These are phyloP conservation scores for Penicillium sp. DNA, from an alignment of 2,329 filamentous ascomycete species.

Conservation along the genomic window DNA sequence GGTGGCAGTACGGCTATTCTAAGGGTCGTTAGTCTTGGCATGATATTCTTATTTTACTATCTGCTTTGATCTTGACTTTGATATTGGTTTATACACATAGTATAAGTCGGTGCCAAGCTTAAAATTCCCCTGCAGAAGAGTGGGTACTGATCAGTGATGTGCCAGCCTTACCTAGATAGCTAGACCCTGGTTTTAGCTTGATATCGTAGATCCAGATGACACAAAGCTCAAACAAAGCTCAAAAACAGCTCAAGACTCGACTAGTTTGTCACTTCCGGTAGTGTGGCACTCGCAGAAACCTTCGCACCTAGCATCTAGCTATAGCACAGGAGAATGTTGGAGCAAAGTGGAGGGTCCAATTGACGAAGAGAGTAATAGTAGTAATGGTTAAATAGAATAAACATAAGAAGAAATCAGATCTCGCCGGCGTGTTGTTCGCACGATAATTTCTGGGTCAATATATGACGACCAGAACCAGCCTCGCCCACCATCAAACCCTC, in stretches of 20 bases:
- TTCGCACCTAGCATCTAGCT: not conserved
- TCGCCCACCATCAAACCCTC: slow-evolving; percentile 27
- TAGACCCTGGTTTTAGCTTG: not conserved
- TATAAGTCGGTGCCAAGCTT: not conserved
- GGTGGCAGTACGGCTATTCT: not conserved
- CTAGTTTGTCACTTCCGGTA: too few relatives aligned
- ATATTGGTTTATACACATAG: not conserved
- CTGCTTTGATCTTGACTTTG: not conserved
- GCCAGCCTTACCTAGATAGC: not conserved
- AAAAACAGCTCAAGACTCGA: not conserved
- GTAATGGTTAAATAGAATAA: slow-evolving; percentile 16
- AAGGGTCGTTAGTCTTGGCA: slow-evolving; percentile 4
- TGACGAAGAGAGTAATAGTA: slow-evolving; percentile 10
- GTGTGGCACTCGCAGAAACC: too few relatives aligned
- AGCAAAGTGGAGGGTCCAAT: slow-evolving; percentile 12
- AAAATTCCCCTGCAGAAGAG: not conserved
- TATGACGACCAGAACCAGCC: slow-evolving; percentile 17
- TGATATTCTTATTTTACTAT: not conserved
- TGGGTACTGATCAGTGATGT: slow-evolving; percentile 1
- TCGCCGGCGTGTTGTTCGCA: slow-evolving; percentile 6
- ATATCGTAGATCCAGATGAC: not conserved
- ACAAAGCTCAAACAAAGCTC: not conserved
- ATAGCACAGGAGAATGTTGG: not conserved
- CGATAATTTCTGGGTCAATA: slow-evolving; percentile 7
- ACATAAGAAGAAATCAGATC: slow-evolving; percentile 18